phyloP scores from a whole-genome alignment of 495 filamentous ascomycete genomes.

The Bacidia rubella region DNA sequence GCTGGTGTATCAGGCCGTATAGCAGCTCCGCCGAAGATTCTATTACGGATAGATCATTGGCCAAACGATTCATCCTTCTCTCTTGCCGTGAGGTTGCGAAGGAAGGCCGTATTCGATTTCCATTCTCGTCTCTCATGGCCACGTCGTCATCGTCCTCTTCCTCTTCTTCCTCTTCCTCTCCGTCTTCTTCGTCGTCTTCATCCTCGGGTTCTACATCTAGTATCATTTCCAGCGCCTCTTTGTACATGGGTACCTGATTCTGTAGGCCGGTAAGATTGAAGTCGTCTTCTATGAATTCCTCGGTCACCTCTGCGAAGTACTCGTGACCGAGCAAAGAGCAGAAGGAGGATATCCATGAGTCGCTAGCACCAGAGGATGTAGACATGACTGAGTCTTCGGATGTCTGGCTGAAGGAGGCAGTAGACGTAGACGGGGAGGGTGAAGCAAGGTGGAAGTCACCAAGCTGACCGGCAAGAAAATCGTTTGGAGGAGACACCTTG shows the following conservation, averaged over 20 bases:
- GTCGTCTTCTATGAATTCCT: constrained; percentile 99
- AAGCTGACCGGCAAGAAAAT: constrained; percentile 13
- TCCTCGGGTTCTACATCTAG: constrained; percentile 95
- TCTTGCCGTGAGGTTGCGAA: constrained; percentile 45
- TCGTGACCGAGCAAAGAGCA: constrained; percentile 92
- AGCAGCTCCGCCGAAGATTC: constrained; percentile 95
- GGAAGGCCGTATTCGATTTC: constrained; percentile 44
- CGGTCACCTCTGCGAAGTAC: constrained; percentile 96
- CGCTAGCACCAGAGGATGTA: constrained; percentile 69
- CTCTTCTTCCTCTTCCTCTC: constrained; percentile 62
- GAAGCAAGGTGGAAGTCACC: constrained; percentile 17
- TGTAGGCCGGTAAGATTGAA: constrained; percentile 96
- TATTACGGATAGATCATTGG: constrained; percentile 84
- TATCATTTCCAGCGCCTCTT: constrained; percentile 95
- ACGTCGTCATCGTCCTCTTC: constrained; percentile 65
- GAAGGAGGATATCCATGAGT: constrained; percentile 96
- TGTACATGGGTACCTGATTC: constrained; percentile 95
- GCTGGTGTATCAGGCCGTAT: constrained; percentile 95
- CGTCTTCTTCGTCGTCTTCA: constrained; percentile 67
- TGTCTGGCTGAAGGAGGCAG: constrained; percentile 30
- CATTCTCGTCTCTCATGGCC: constrained; percentile 53
- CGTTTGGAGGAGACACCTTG: constrained; percentile 19
- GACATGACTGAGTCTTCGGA: constrained; percentile 39
- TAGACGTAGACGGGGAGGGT: constrained; percentile 30
- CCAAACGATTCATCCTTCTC: constrained; percentile 72